phyloP scores from a whole-genome alignment of 176 grass and related monocot genomes.

The Coix lacrymajobi region DNA sequence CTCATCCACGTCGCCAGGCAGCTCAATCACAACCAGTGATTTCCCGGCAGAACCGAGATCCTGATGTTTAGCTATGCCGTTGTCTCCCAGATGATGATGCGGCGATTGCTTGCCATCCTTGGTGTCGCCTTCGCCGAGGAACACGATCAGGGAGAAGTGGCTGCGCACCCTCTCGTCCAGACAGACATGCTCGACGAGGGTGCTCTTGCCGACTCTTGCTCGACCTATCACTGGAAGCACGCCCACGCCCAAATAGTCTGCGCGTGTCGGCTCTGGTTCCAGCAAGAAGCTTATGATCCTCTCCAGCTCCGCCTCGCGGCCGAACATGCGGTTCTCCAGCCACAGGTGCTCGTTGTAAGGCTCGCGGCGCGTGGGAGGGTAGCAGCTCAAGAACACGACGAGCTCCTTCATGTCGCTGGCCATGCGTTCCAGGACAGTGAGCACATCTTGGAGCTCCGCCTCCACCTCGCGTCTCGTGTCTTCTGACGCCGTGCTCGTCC shows the following conservation, averaged over 20 bases:
- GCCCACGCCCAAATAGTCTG: background rate
- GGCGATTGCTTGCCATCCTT: background rate
- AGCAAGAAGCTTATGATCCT: background rate
- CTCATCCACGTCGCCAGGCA: background rate
- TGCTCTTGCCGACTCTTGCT: background rate
- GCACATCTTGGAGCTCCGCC: background rate
- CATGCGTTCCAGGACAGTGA: background rate
- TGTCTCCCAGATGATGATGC: background rate
- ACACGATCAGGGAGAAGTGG: background rate
- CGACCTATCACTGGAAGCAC: background rate
- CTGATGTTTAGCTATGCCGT: background rate
- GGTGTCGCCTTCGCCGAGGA: background rate
- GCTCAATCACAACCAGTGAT: background rate
- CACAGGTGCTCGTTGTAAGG: background rate
- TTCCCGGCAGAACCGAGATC: background rate
- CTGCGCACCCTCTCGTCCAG: background rate
- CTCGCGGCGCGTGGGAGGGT: background rate
- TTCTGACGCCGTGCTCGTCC: background rate
- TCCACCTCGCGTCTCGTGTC: background rate
- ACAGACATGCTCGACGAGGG: background rate
- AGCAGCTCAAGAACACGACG: background rate
- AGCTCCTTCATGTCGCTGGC: conserved; percentile 11
- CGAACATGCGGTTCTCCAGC: conserved; percentile 1
- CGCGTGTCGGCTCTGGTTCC: background rate
- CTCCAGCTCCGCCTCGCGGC: background rate